These are phyloP conservation scores for Pilobolus umbonatus DNA, from an alignment of 192 early-diverging fungal genomes.

Conservation along the genomic window DNA sequence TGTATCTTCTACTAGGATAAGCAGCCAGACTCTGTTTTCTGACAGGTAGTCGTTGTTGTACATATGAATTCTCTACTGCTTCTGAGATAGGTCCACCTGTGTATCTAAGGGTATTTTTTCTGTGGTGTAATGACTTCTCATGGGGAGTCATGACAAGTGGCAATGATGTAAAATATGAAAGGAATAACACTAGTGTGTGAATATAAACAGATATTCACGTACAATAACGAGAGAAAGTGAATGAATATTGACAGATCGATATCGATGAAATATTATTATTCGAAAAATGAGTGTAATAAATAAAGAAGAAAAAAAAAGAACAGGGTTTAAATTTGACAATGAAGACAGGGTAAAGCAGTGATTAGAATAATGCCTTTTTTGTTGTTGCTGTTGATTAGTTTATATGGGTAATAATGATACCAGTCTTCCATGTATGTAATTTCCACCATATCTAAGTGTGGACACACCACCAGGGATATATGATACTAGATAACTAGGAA, in stretches of 20 bases:
- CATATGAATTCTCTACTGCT: slow-evolving; percentile 17
- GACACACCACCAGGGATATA: slow-evolving; percentile 75
- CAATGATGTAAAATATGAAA: too few species aligned
- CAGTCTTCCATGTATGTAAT: slow-evolving; percentile 34
- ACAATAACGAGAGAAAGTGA: too few species aligned
- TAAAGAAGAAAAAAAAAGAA: too few species aligned
- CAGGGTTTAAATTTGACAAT: too few species aligned
- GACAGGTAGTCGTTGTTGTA: slow-evolving; percentile 26
- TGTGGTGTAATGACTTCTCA: slow-evolving; percentile 1
- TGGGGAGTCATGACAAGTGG: too few species aligned
- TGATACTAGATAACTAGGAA: slow-evolving; percentile 52
- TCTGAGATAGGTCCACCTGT: slow-evolving; percentile 24
- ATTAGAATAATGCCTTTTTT: too few species aligned
- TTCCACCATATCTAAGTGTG: slow-evolving; percentile 52
- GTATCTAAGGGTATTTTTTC: slow-evolving; percentile 2
- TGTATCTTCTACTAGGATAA: neutral
- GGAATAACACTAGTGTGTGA: too few species aligned
- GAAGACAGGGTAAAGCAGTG: too few species aligned
- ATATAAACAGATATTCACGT: too few species aligned
- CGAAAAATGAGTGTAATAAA: too few species aligned
- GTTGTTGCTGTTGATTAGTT: neutral
- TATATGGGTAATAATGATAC: slow-evolving; percentile 35
- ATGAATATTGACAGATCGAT: too few species aligned
- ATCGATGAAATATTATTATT: too few species aligned
- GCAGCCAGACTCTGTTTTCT: slow-evolving; percentile 29